Evolutionary conservation across 2,329 filamentous ascomycete genomes (phyloP).

Genomic region (Lecanosticta acicola): DNA sequence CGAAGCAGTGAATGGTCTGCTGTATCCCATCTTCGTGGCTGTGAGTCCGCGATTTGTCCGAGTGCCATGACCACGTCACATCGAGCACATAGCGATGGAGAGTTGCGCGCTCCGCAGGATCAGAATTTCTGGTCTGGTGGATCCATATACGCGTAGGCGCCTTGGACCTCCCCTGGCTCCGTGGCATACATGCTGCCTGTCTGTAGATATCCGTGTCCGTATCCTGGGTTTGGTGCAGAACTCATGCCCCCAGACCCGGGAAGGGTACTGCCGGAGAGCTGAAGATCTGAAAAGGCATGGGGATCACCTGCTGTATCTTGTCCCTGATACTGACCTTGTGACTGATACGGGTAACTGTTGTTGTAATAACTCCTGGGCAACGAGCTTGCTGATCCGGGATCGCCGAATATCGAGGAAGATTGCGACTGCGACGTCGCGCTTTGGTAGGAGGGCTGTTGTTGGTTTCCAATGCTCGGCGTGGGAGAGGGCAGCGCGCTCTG

Average conservation of each 20-base stretch:
- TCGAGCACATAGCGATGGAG: not conserved
- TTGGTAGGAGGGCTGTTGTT: conserved; percentile 14
- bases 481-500: conserved; percentile 17
- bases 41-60: too few relatives aligned
- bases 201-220: conserved; percentile 8
- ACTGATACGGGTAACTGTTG: conserved; percentile 10
- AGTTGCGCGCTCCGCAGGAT: not conserved
- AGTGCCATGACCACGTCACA: too few relatives aligned
- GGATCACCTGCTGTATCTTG: conserved; percentile 3
- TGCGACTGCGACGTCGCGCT: conserved; percentile 9
- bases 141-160: conserved; percentile 3
- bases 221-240: conserved; percentile 10
- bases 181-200: conserved; percentile 3
- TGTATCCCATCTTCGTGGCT: too few relatives aligned
- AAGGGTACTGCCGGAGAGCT: conserved; percentile 11
- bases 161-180: conserved; percentile 4
- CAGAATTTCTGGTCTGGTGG: conserved; percentile 5
- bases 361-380: conserved; percentile 13
- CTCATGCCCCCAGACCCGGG: conserved; percentile 6
- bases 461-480: conserved; percentile 11
- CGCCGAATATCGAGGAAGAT: conserved; percentile 13
- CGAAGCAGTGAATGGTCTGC: too few relatives aligned
- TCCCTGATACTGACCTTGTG: conserved; percentile 10
- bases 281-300: conserved; percentile 10
- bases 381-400: conserved; percentile 15